Evolutionary conservation across 148 eudicot genomes (phyloP).

Genomic region (Camellia japonica): DNA sequence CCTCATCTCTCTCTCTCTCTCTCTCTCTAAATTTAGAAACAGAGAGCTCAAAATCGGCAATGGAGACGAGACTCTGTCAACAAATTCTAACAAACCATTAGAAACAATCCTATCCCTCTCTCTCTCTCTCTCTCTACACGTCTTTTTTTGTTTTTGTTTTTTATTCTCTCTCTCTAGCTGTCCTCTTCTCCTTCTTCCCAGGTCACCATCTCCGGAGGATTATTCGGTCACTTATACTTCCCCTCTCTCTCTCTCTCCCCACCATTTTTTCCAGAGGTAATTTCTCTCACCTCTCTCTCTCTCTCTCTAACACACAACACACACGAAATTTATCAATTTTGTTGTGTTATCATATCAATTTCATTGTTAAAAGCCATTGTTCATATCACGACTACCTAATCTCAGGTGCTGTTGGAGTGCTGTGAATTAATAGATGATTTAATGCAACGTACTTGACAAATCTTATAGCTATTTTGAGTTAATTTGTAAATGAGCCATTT

Average conservation of each 20-base stretch:
- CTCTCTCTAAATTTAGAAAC: background rate
- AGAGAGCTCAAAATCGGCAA: background rate
- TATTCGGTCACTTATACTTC: constrained; percentile 12
- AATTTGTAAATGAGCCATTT: background rate
- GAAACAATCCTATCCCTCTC: background rate
- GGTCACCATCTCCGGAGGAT: constrained; percentile 1
- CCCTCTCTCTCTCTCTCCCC: background rate
- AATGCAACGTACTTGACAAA: background rate
- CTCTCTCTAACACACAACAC: no score
- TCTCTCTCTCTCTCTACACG: background rate
- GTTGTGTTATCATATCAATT: background rate
- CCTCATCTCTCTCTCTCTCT: background rate
- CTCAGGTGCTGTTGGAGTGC: background rate
- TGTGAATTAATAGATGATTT: background rate
- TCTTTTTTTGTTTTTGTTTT: background rate
- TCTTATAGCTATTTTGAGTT: background rate
- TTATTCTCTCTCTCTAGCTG: background rate
- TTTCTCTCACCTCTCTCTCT: background rate
- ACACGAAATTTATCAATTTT: background rate
- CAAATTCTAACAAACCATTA: background rate
- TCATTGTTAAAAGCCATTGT: background rate
- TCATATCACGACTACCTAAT: background rate
- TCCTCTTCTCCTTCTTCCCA: constrained; percentile 3
- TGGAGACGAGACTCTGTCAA: constrained; percentile 9
- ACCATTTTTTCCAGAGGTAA: constrained; percentile 6